Evolutionary conservation across 2,329 filamentous ascomycete species (phyloP).

Genomic region (Pseudogymnoascus sp.): DNA sequence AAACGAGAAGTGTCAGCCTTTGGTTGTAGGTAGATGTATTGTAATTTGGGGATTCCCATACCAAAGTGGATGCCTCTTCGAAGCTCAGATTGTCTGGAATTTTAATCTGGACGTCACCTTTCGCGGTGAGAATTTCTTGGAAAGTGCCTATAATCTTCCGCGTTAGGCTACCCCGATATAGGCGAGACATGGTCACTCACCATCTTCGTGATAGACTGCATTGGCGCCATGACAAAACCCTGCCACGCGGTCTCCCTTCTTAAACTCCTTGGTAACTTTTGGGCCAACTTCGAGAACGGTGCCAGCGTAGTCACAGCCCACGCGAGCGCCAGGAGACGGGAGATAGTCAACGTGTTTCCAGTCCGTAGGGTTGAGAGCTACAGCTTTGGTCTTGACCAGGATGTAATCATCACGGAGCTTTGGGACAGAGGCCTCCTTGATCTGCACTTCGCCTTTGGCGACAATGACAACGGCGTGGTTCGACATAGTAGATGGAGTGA

Average conservation of each 20-base stretch:
- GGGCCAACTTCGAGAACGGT: constrained; percentile 39
- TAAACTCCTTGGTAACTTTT: constrained; percentile 35
- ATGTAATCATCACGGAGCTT: constrained; percentile 28
- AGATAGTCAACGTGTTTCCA: constrained; percentile 28
- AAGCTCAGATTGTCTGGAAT: constrained; percentile 40
- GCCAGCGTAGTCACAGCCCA: constrained; percentile 43
- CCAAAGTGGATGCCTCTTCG: constrained; percentile 36
- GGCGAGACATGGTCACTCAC: constrained; percentile 33
- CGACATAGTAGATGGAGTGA: neutral
- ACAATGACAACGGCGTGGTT: constrained; percentile 12
- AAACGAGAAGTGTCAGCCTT: neutral
- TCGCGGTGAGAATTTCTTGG: constrained; percentile 24
- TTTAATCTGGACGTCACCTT: constrained; percentile 36
- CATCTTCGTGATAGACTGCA: constrained; percentile 33
- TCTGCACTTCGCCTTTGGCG: constrained; percentile 16
- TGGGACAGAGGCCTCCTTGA: constrained; percentile 21
- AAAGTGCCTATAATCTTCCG: constrained; percentile 17
- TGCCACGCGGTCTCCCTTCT: constrained; percentile 41
- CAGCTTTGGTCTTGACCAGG: constrained; percentile 25
- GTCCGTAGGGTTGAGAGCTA: constrained; percentile 28
- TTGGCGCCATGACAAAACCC: constrained; percentile 34
- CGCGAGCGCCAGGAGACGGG: constrained; percentile 17
- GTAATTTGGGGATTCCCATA: neutral
- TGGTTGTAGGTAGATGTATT: neutral
- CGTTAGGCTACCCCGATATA: constrained; percentile 15